Evolutionary conservation across 768 basidiomycete genomes (phyloP).

Genomic region (Suillus subluteus): DNA sequence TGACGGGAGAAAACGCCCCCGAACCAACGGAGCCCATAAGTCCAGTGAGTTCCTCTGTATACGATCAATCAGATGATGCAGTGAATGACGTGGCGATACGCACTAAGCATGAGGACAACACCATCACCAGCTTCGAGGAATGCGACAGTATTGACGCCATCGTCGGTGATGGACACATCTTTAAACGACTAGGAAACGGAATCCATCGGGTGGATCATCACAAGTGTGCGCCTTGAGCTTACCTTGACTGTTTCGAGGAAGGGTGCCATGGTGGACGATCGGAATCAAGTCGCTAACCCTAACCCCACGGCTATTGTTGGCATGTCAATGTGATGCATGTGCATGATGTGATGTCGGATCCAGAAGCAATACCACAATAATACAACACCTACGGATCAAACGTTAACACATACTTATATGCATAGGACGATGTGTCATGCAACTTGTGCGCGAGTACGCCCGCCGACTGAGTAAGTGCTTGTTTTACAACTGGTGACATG

Average conservation of each 20-base stretch:
- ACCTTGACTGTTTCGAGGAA: constrained; percentile 76
- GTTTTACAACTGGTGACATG: neutral
- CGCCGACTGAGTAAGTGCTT: neutral
- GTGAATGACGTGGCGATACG: constrained; percentile 21
- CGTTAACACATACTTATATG: neutral
- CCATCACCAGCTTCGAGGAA: constrained; percentile 92
- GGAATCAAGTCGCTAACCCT: constrained; percentile 5
- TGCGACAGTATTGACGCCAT: constrained; percentile 83
- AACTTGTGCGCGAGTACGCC: neutral
- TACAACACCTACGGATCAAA: no score
- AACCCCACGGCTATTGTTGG: neutral
- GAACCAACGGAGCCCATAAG: constrained; percentile 48
- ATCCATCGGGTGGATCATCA: neutral
- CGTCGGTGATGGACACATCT: constrained; percentile 84
- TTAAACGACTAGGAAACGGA: constrained; percentile 77
- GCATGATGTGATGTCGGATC: no score
- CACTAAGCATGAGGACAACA: constrained; percentile 90
- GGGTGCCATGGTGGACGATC: constrained; percentile 59
- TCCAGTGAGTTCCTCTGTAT: constrained; percentile 7
- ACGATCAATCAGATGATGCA: neutral
- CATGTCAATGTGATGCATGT: neutral
- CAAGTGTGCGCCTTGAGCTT: neutral
- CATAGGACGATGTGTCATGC: neutral
- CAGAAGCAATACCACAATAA: no score
- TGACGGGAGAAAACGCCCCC: constrained; percentile 80